phyloP scores from a whole-genome alignment of 352 stramenopile species.

The Phytopythium boreale region DNA sequence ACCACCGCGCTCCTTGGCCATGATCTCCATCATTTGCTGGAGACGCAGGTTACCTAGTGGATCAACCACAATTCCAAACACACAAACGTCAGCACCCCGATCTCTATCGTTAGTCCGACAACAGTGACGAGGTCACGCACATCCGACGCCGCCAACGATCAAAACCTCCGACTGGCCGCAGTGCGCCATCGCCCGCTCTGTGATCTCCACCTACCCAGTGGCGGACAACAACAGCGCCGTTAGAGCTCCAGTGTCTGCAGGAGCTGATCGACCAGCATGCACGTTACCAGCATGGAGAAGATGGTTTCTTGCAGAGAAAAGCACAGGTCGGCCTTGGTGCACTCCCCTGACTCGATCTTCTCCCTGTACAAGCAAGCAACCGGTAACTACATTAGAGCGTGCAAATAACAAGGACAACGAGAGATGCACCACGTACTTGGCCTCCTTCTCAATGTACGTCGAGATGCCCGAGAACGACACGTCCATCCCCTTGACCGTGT shows the following conservation, averaged over 20 bases:
- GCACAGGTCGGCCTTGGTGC: conserved; percentile 96
- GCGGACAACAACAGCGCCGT: background rate
- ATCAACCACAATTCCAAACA: background rate
- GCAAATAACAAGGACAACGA: background rate
- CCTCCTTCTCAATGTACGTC: conserved; percentile 95
- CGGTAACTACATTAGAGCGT: background rate
- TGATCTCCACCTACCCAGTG: conserved; percentile 94
- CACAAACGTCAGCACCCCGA: background rate
- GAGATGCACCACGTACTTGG: conserved; percentile 45
- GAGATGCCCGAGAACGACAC: conserved; percentile 98
- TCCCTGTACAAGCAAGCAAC: conserved; percentile 35
- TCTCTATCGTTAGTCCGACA: background rate
- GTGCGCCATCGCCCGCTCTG: conserved; percentile 99
- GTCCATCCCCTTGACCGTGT: conserved; percentile 99
- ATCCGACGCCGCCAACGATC: conserved; percentile 99
- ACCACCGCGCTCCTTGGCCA: conserved; percentile 94
- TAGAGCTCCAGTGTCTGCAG: background rate
- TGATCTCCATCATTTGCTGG: conserved; percentile 98
- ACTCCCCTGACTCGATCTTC: conserved; percentile 83
- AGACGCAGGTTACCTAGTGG: conserved; percentile 66
- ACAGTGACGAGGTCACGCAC: conserved; percentile 53
- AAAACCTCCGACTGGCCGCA: conserved; percentile 95
- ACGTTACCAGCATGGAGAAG: conserved; percentile 97
- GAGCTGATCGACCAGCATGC: background rate
- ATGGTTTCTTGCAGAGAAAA: conserved; percentile 99